Evolutionary conservation across 495 filamentous ascomycete species (phyloP).

Genomic region (Oidiodendron maius): DNA sequence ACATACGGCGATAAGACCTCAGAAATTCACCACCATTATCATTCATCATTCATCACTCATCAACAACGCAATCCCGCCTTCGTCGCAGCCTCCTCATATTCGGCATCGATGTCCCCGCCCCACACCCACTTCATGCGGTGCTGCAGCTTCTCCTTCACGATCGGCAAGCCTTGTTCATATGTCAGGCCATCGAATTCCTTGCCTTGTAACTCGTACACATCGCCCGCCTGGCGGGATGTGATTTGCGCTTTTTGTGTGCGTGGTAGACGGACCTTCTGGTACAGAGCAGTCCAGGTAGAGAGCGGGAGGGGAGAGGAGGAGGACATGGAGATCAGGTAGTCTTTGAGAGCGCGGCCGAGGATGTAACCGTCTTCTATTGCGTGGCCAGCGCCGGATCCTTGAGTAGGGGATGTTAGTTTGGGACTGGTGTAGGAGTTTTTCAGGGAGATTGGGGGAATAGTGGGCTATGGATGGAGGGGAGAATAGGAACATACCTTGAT

Average conservation of each 20-base stretch:
- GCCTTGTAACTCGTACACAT: conserved; percentile 31
- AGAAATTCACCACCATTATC: too few relatives aligned
- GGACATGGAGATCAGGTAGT: too few relatives aligned
- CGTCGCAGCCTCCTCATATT: conserved; percentile 11
- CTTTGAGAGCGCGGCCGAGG: conserved; percentile 27
- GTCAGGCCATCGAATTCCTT: conserved; percentile 25
- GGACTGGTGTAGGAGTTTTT: too few relatives aligned
- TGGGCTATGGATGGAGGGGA: too few relatives aligned
- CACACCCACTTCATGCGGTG: conserved; percentile 31
- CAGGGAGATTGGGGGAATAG: too few relatives aligned
- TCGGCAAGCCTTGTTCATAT: conserved; percentile 26
- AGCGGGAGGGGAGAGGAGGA: conserved; percentile 1
- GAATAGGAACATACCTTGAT: too few relatives aligned
- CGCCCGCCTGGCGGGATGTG: conserved; percentile 29
- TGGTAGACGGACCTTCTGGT: conserved; percentile 34
- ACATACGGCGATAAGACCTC: too few relatives aligned
- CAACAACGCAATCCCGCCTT: background rate
- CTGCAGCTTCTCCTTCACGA: conserved; percentile 22
- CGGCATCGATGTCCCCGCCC: conserved; percentile 27
- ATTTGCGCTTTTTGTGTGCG: conserved; percentile 32
- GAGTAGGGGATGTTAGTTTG: background rate
- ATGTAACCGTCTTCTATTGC: conserved; percentile 35
- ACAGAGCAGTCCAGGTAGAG: conserved; percentile 27
- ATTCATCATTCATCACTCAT: too few relatives aligned
- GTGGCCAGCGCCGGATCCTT: conserved; percentile 29